Evolutionary conservation across 2,329 filamentous ascomycete genomes (phyloP).

Genomic region (Nigrospora osmanthi): DNA sequence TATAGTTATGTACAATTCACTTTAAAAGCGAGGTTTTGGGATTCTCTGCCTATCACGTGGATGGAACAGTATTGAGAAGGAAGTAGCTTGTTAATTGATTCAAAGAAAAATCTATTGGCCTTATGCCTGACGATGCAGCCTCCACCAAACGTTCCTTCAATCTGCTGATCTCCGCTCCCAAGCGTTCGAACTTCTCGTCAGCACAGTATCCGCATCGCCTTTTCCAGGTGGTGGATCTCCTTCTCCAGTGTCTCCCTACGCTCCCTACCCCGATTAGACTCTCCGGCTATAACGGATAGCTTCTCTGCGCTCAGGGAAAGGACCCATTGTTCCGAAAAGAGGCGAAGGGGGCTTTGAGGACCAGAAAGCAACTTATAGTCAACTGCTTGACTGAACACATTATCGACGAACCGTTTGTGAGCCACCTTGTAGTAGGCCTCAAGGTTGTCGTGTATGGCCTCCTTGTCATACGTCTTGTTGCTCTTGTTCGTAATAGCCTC

Average conservation of each 20-base stretch:
- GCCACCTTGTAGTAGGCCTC: neutral
- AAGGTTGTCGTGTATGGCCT: neutral
- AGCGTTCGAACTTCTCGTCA: neutral
- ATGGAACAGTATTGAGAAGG: too few relatives aligned
- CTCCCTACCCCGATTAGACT: neutral
- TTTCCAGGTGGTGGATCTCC: slow-evolving; percentile 1
- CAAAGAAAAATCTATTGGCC: too few relatives aligned
- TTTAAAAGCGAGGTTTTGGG: too few relatives aligned
- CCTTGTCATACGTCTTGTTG: neutral
- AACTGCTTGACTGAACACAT: neutral
- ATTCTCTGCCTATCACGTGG: too few relatives aligned
- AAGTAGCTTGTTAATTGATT: too few relatives aligned
- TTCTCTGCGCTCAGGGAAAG: neutral
- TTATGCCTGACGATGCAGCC: too few relatives aligned
- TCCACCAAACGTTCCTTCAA: too few relatives aligned
- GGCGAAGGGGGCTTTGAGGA: neutral
- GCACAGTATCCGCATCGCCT: slow-evolving; percentile 3
- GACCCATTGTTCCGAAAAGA: neutral
- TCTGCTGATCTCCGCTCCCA: too few relatives aligned
- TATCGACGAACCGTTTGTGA: neutral
- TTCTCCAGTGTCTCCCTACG: slow-evolving; percentile 1
- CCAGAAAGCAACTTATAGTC: neutral
- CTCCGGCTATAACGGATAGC: neutral
- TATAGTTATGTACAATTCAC: too few relatives aligned
- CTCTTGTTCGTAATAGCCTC: neutral